Evolutionary conservation across 164 flowering plant genomes (phyloP).

Genomic region (Taxillus chinensis): DNA sequence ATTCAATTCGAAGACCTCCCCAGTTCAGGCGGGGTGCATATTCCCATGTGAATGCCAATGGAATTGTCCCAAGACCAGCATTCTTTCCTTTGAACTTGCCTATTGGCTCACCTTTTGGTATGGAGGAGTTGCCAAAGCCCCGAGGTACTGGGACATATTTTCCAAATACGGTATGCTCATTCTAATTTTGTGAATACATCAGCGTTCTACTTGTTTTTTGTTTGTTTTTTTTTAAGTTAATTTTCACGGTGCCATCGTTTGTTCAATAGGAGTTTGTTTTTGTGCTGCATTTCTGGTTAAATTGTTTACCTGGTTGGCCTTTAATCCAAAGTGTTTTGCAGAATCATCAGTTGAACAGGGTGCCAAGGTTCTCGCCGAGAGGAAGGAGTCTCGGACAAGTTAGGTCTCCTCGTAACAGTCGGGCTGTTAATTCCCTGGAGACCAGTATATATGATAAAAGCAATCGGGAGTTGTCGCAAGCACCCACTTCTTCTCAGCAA

Average conservation of each 20-base stretch:
- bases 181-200: conserved; percentile 1
- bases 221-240: neutral
- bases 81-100: conserved; percentile 30
- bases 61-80: conserved; percentile 27
- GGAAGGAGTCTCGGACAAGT: conserved; percentile 32
- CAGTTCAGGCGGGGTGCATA: conserved; percentile 22
- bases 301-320: conserved; percentile 6
- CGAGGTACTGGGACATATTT: conserved; percentile 81
- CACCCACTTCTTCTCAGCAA: conserved; percentile 8
- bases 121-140: conserved; percentile 52
- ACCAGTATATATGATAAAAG: conserved; percentile 24
- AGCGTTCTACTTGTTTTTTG: neutral
- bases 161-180: conserved; percentile 55
- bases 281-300: conserved; percentile 5
- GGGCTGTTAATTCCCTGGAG: conserved; percentile 13
- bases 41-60: conserved; percentile 28
- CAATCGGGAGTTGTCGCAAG: conserved; percentile 12
- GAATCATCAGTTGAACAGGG: conserved; percentile 42
- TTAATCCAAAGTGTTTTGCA: conserved; percentile 25
- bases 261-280: conserved; percentile 2
- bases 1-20: conserved; percentile 19
- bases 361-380: conserved; percentile 28
- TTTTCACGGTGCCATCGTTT: neutral
- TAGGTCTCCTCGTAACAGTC: conserved; percentile 41
- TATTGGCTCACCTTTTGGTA: conserved; percentile 26